phyloP scores from a whole-genome alignment of 73 alveolate species.

The Stentor coeruleus region DNA sequence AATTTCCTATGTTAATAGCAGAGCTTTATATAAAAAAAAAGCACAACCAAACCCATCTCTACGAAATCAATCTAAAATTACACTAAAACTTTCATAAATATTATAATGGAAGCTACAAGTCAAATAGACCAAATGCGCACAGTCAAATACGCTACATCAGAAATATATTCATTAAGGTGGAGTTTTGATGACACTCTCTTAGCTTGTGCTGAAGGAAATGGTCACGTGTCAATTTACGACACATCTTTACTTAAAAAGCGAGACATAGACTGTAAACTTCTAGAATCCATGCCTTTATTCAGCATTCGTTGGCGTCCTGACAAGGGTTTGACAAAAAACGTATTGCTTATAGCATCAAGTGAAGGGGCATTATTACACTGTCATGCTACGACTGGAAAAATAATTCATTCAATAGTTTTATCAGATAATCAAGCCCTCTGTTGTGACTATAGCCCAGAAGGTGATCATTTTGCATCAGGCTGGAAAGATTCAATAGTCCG shows the following conservation, averaged over 20 bases:
- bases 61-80: too few relatives aligned
- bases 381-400: conserved; percentile 55
- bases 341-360: conserved; percentile 36
- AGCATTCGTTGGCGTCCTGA: conserved; percentile 81
- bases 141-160: too few relatives aligned
- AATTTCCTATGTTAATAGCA: too few relatives aligned
- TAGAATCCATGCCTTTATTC: conserved; percentile 47
- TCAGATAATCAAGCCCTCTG: conserved; percentile 36
- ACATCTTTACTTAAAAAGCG: not conserved
- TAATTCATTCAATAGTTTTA: conserved; percentile 36
- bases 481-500: conserved; percentile 48
- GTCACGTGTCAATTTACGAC: not conserved
- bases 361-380: conserved; percentile 61
- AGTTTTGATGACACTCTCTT: not conserved
- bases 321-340: conserved; percentile 27
- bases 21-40: too few relatives aligned
- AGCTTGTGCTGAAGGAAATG: not conserved
- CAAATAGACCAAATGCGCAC: too few relatives aligned
- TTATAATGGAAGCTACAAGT: too few relatives aligned
- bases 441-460: conserved; percentile 48
- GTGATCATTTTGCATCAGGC: conserved; percentile 47
- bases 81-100: too few relatives aligned
- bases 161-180: not conserved
- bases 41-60: too few relatives aligned
- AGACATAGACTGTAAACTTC: not conserved